phyloP scores from a whole-genome alignment of 176 grass and related monocot genomes.

The Pontederia crassipes region DNA sequence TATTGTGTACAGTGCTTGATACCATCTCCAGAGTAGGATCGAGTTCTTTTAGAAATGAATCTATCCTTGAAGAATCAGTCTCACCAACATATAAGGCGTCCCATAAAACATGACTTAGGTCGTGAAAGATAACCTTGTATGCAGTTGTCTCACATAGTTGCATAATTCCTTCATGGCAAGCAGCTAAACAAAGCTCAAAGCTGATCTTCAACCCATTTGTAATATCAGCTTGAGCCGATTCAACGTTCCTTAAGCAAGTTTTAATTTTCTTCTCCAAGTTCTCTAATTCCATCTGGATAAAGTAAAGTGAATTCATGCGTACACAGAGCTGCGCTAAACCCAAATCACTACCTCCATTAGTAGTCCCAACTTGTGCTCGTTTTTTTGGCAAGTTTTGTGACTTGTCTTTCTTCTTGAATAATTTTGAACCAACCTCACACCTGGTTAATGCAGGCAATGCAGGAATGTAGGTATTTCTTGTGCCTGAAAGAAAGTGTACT shows the following conservation, averaged over 20 bases:
- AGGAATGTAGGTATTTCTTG: constrained; percentile 68
- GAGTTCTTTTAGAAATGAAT: constrained; percentile 55
- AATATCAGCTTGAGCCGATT: constrained; percentile 85
- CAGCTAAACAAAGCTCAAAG: constrained; percentile 64
- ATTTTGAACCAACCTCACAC: constrained; percentile 90
- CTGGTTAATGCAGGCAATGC: constrained; percentile 66
- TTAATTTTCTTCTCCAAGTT: constrained; percentile 90
- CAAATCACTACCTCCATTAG: constrained; percentile 52
- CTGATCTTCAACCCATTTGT: constrained; percentile 79
- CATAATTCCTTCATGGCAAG: constrained; percentile 82
- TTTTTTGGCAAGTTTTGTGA: constrained; percentile 55
- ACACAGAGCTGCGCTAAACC: constrained; percentile 75
- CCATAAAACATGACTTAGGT: constrained; percentile 77
- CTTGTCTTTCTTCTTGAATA: constrained; percentile 89
- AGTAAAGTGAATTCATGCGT: constrained; percentile 79
- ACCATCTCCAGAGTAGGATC: constrained; percentile 78
- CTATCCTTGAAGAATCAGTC: constrained; percentile 49
- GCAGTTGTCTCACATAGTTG: constrained; percentile 82
- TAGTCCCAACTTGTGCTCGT: constrained; percentile 48
- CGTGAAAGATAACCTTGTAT: constrained; percentile 79
- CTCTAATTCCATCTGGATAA: constrained; percentile 64
- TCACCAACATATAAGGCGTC: constrained; percentile 74
- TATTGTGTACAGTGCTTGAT: constrained; percentile 77
- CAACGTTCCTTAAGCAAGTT: constrained; percentile 85
- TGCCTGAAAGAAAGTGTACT: constrained; percentile 31